These are phyloP conservation scores for Porogramme epimiltina DNA, from an alignment of 1,284 basidiomycete species.

Conservation along the genomic window DNA sequence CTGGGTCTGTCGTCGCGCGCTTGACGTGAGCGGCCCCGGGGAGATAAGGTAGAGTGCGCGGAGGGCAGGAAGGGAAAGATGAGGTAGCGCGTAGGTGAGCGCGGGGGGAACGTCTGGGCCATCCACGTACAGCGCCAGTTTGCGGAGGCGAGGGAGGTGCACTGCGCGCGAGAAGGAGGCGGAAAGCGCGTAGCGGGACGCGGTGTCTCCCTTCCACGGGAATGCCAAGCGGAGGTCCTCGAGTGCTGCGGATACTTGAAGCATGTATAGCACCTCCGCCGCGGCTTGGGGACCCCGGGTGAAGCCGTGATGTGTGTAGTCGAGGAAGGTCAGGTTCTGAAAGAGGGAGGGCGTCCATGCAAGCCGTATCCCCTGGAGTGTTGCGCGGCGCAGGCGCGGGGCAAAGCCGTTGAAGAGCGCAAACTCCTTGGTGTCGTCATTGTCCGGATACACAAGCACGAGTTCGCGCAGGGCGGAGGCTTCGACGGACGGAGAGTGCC, in stretches of 20 bases:
- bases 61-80: slow-evolving; percentile 26
- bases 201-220: slow-evolving; percentile 23
- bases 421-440: slow-evolving; percentile 69
- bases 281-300: slow-evolving; percentile 34
- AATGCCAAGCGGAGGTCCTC: slow-evolving; percentile 28
- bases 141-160: slow-evolving; percentile 23
- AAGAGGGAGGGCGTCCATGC: slow-evolving; percentile 63
- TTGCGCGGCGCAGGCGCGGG: slow-evolving; percentile 53
- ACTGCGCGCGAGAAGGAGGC: slow-evolving; percentile 20
- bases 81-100: slow-evolving; percentile 26
- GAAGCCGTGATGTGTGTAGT: slow-evolving; percentile 47
- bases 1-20: slow-evolving; percentile 8
- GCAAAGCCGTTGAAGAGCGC: slow-evolving; percentile 62
- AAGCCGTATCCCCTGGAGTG: slow-evolving; percentile 63
- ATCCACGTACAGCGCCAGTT: slow-evolving; percentile 25
- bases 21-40: not conserved
- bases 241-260: slow-evolving; percentile 27
- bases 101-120: slow-evolving; percentile 31
- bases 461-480: slow-evolving; percentile 56
- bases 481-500: slow-evolving; percentile 34
- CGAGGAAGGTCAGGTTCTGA: slow-evolving; percentile 57
- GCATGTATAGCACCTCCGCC: slow-evolving; percentile 35
- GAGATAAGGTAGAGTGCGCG: slow-evolving; percentile 26
- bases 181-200: slow-evolving; percentile 20
- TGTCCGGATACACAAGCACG: slow-evolving; percentile 56